These are phyloP conservation scores for Yamadazyma spencermartinsiae DNA, from an alignment of 1,139 yeast species.

Conservation along the genomic window DNA sequence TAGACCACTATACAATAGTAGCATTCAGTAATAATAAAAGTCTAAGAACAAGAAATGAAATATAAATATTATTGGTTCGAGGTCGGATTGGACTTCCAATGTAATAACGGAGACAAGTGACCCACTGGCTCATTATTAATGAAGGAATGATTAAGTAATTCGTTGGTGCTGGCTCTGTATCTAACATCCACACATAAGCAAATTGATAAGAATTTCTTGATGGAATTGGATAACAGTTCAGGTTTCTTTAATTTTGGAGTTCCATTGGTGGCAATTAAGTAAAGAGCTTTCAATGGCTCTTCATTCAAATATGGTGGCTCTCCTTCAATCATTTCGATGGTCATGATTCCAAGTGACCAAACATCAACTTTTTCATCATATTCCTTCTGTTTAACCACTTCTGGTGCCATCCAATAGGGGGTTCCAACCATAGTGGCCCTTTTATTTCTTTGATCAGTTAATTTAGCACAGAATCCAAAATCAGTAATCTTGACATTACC, in stretches of 20 bases:
- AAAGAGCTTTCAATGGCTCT: conserved; percentile 65
- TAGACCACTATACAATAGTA: not conserved
- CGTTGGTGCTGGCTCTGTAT: conserved; percentile 88
- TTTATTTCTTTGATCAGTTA: conserved; percentile 88
- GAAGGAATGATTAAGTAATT: conserved; percentile 79
- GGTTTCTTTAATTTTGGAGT: conserved; percentile 94
- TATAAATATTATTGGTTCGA: not conserved
- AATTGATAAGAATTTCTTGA: conserved; percentile 84
- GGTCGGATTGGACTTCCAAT: conserved; percentile 51
- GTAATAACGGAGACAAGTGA: conserved; percentile 67
- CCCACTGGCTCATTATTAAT: conserved; percentile 58
- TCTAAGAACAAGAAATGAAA: not conserved
- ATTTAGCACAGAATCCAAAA: conserved; percentile 96
- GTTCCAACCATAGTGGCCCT: conserved; percentile 99
- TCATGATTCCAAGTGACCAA: conserved; percentile 98
- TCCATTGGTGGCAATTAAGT: conserved; percentile 93
- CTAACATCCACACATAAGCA: conserved; percentile 95
- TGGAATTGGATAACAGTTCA: conserved; percentile 70
- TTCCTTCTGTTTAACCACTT: conserved; percentile 93
- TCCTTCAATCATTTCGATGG: conserved; percentile 97
- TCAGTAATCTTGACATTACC: conserved; percentile 96
- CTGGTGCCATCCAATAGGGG: conserved; percentile 99
- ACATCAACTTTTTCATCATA: conserved; percentile 97
- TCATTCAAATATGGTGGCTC: conserved; percentile 98
- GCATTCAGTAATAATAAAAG: not conserved